phyloP scores from a whole-genome alignment of 2,329 filamentous ascomycete genomes.

The Diaporthe citri region DNA sequence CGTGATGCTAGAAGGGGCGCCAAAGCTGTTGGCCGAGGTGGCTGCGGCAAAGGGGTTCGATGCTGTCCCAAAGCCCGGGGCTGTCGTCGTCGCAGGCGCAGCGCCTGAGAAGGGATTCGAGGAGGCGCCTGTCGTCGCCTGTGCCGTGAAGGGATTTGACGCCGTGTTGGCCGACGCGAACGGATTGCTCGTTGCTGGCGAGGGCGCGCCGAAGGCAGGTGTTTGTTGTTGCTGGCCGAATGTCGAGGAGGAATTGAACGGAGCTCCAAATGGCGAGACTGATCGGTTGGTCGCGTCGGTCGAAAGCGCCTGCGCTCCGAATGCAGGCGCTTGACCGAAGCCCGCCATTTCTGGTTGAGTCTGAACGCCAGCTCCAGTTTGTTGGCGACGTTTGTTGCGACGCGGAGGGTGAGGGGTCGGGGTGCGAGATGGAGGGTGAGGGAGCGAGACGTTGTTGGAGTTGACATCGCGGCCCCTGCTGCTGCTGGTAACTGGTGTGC shows the following conservation, averaged over 20 bases:
- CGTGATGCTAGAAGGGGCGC: slow-evolving; percentile 7
- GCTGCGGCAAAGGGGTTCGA: slow-evolving; percentile 36
- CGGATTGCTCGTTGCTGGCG: slow-evolving; percentile 31
- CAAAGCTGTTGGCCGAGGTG: slow-evolving; percentile 30
- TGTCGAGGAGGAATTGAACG: slow-evolving; percentile 33
- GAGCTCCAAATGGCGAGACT: slow-evolving; percentile 40
- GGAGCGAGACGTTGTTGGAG: slow-evolving; percentile 25
- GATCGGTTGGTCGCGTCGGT: slow-evolving; percentile 36
- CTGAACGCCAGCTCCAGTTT: slow-evolving; percentile 28
- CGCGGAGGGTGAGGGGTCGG: slow-evolving; percentile 18
- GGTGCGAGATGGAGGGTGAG: slow-evolving; percentile 20
- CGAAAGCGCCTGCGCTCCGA: slow-evolving; percentile 41
- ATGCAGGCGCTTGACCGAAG: slow-evolving; percentile 41
- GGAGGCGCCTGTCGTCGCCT: slow-evolving; percentile 20
- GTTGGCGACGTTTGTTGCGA: slow-evolving; percentile 27
- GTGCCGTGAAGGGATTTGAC: slow-evolving; percentile 41
- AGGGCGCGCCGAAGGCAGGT: slow-evolving; percentile 36
- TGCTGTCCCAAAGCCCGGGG: slow-evolving; percentile 2
- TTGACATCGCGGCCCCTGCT: slow-evolving; percentile 30
- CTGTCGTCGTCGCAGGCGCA: slow-evolving; percentile 17
- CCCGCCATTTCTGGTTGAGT: slow-evolving; percentile 39
- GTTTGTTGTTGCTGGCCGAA: slow-evolving; percentile 35
- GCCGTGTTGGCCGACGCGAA: slow-evolving; percentile 30
- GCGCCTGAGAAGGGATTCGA: slow-evolving; percentile 29
- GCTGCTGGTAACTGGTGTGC: slow-evolving; percentile 27